Conservation (phyloP, 2,329 filamentous ascomycete species). For the Aspergillus persii region DNA sequence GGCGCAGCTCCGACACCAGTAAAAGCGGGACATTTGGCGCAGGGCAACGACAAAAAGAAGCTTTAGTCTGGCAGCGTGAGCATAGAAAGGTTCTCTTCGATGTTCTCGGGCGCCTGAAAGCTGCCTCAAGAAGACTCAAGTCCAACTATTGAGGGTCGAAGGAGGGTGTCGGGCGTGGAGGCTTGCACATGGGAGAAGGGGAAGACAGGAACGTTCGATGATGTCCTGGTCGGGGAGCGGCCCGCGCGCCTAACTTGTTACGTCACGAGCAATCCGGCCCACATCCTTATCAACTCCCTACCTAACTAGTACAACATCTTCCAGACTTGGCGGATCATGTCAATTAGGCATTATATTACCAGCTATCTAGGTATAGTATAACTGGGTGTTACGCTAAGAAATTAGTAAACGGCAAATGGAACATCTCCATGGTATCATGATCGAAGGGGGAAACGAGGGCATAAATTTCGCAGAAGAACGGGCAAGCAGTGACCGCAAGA, state of each 20-base stretch:
- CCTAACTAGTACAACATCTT: too few species aligned
- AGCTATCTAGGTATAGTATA: conserved; percentile 14
- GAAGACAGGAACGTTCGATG: not conserved
- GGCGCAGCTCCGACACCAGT: conserved; percentile 12
- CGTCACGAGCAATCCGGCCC: conserved; percentile 3
- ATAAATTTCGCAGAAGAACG: conserved; percentile 4
- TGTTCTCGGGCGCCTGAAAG: not conserved
- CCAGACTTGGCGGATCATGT: not conserved
- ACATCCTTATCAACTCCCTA: not conserved
- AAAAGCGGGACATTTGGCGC: conserved; percentile 16
- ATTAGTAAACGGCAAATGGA: conserved; percentile 3
- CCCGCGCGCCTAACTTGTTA: conserved; percentile 2
- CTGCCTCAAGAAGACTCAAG: not conserved
- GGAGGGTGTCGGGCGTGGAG: not conserved
- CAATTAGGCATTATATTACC: conserved; percentile 22
- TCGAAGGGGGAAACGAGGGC: conserved; percentile 4
- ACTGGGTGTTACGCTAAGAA: conserved; percentile 18
- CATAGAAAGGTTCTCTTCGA: not conserved
- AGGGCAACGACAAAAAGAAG: not conserved
- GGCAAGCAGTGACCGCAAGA: conserved; percentile 13
- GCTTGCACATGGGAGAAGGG: not conserved
- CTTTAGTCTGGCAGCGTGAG: not conserved
- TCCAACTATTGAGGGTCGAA: not conserved
- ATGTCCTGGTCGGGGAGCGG: not conserved
- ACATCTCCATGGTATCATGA: conserved; percentile 20